Evolutionary conservation across 169 alveolate genomes (phyloP), one percentile per base, ranked within the genome.

Genomic region (Theileria annulata): DNA sequence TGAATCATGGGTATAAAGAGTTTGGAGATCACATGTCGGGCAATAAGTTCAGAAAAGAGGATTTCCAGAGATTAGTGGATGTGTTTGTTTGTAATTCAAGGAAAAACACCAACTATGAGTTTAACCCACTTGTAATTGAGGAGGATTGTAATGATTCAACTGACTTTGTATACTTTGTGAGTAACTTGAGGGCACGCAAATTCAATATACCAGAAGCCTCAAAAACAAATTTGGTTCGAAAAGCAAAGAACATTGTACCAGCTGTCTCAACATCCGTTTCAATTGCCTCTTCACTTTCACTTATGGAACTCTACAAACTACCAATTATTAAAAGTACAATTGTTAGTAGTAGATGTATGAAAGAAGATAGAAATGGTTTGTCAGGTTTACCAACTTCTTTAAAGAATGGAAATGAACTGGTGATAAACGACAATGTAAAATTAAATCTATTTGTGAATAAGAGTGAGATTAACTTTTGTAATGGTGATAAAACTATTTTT

Each of bases 261-360:
- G 90, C 90, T 1, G 72, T 77, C 0, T 84, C 87, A 9, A 84
- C 90, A 42, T 73, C 80, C 31, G 83, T 76, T 9, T 69, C 83
- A 5, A 58, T 76, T 8, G 90, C 87, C 19, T 81, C 90, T 1
- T 84, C 90, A 4, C 58, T 77, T 69, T 75, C 90, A 31, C 25
- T 84, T 0, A 58, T 77, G 54, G 90, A 76, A 27, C 47, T 77
- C 0, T 77, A 84, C 67, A 84, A 71, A 58, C 67, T 71, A 31
- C 59, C 79, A 51, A 27, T 71, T 10, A 13, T 70, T 6, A 70
- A 70, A 42, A 42, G 10, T 23, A 68, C 56, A 68, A 68, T 13
- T 63, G 33, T 25, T 76, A 28, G 66, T 23, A 54, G 63, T 54
- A 54, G 71, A 19, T 30, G 9, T 15, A 54, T 5, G 4, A 3